Base-by-base conservation (phyloP, 2,329 filamentous ascomycete genomes). In the Trichoderma atrobrunneum region DNA sequence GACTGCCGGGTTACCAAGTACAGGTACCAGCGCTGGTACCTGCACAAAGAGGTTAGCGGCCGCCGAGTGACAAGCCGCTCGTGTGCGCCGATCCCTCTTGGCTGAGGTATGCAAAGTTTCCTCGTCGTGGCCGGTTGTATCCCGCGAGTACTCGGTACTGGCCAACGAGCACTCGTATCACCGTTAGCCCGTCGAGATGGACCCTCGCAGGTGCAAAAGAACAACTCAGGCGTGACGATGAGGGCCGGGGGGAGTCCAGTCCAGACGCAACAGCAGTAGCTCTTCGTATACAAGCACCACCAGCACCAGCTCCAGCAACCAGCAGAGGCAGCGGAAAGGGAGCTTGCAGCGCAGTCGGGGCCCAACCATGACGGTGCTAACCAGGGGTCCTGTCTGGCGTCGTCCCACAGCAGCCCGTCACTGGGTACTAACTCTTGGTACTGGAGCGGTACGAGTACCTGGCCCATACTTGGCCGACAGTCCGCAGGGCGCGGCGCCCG, bases 321-420 rank as follows among this genome's bases (percentile, higher is more conserved):
- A 36, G 34, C 39, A 64, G 26, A 32, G 51, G 34, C 51, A 60
- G 54, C 54, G 34, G 57, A 59, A 68, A 68, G 34, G 24, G 34
- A 39, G 24, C 34, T 48, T 43, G 65, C 32, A 60, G 65, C 32
- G 18, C 16, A 59, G 54, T 18, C 61, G 26, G 65, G 65, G 11
- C 54, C 65, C 51, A 68, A 39, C 54, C 26, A 21, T 68, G 32
- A 32, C 54, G 54, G 34, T 68, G 54, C 65, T 68, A 69, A 48
- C 66, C 66, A 69, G 66, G 65, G 66, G 36, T 69, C 54, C 36
- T 26, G n/a, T 51, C 28, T 60, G 39, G 51, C 63, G 51, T 61
- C 66, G 66, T 60, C 30, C 66, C 66, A 69, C 54, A n/a, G 43
- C n/a, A 68, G 65, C 56, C 56, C 66, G 56, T 16, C 59, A 28